Conservation (phyloP, 2,329 filamentous ascomycete species). For the Alternaria atra region DNA sequence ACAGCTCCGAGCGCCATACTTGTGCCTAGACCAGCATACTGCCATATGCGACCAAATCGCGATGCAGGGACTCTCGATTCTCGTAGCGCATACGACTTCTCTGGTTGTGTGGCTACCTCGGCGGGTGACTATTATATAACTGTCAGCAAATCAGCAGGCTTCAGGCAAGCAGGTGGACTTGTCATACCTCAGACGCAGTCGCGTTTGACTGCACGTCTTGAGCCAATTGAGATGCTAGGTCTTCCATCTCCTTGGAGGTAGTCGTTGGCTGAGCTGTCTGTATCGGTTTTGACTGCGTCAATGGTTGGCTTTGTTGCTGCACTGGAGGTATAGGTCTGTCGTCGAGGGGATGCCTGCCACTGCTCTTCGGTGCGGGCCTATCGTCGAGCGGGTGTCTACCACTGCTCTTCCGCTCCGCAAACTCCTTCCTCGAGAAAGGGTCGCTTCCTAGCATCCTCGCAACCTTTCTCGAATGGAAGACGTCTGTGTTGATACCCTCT, state of each 20-base stretch:
- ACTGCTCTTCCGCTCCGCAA: slow-evolving; percentile 44
- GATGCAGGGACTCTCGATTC: slow-evolving; percentile 93
- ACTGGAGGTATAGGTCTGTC: slow-evolving; percentile 14
- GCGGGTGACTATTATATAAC: slow-evolving; percentile 44
- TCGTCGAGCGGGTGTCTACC: slow-evolving; percentile 22
- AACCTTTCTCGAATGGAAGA: slow-evolving; percentile 69
- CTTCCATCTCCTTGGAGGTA: slow-evolving; percentile 52
- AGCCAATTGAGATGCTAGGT: slow-evolving; percentile 59
- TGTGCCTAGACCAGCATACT: slow-evolving; percentile 90
- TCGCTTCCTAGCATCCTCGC: slow-evolving; percentile 64
- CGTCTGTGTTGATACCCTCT: slow-evolving; percentile 66
- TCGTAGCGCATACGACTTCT: slow-evolving; percentile 71
- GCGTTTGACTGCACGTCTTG: slow-evolving; percentile 51
- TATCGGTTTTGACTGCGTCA: slow-evolving; percentile 20
- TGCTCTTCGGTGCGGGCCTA: slow-evolving; percentile 6
- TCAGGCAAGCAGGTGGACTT: slow-evolving; percentile 4
- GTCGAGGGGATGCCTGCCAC: slow-evolving; percentile 21
- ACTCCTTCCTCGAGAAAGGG: slow-evolving; percentile 44
- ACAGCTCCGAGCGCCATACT: slow-evolving; percentile 96
- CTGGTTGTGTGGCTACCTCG: slow-evolving; percentile 36
- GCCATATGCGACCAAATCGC: slow-evolving; percentile 87
- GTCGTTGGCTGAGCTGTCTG: slow-evolving; percentile 20
- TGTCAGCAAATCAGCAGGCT: slow-evolving; percentile 59
- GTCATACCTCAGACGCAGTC: slow-evolving; percentile 41
- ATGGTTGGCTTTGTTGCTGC: slow-evolving; percentile 23